Evolutionary conservation across 495 filamentous ascomycete genomes (phyloP).

Genomic region (Penicillium steckii): DNA sequence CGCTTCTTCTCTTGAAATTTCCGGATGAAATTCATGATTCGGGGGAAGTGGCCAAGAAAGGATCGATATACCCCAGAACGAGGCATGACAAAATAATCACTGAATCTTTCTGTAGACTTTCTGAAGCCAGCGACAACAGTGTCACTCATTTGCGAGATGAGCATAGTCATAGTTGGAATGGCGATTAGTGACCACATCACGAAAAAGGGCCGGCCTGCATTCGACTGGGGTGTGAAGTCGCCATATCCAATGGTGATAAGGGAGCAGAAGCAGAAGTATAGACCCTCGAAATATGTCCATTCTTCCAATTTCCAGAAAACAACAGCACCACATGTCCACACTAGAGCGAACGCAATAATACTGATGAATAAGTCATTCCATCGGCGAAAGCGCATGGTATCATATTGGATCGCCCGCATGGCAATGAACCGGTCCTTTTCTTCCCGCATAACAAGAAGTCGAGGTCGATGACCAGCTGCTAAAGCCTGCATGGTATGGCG

Average conservation of each 20-base stretch:
- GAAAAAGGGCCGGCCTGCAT: slow-evolving; percentile 79
- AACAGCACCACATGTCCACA: slow-evolving; percentile 81
- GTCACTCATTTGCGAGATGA: slow-evolving; percentile 63
- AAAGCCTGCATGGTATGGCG: slow-evolving; percentile 25
- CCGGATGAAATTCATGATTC: slow-evolving; percentile 39
- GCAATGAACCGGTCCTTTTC: slow-evolving; percentile 72
- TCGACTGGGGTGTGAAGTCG: slow-evolving; percentile 70
- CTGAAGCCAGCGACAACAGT: slow-evolving; percentile 60
- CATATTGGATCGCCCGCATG: slow-evolving; percentile 77
- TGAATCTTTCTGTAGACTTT: slow-evolving; percentile 49
- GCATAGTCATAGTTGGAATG: slow-evolving; percentile 66
- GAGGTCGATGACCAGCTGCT: slow-evolving; percentile 18
- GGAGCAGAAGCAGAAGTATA: slow-evolving; percentile 83
- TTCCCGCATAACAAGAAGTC: slow-evolving; percentile 38
- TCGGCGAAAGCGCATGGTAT: slow-evolving; percentile 59
- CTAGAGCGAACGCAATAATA: slow-evolving; percentile 55
- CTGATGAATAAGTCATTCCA: slow-evolving; percentile 74
- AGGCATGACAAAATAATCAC: slow-evolving; percentile 59
- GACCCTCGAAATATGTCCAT: slow-evolving; percentile 65
- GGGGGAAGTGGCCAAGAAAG: slow-evolving; percentile 42
- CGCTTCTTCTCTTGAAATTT: slow-evolving; percentile 37
- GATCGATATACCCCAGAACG: slow-evolving; percentile 46
- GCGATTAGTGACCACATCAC: slow-evolving; percentile 77
- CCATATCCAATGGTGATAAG: slow-evolving; percentile 91
- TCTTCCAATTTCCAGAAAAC: slow-evolving; percentile 66